Evolutionary conservation across 2,329 filamentous ascomycete genomes (phyloP).

Genomic region (Sporothrix curviconia): DNA sequence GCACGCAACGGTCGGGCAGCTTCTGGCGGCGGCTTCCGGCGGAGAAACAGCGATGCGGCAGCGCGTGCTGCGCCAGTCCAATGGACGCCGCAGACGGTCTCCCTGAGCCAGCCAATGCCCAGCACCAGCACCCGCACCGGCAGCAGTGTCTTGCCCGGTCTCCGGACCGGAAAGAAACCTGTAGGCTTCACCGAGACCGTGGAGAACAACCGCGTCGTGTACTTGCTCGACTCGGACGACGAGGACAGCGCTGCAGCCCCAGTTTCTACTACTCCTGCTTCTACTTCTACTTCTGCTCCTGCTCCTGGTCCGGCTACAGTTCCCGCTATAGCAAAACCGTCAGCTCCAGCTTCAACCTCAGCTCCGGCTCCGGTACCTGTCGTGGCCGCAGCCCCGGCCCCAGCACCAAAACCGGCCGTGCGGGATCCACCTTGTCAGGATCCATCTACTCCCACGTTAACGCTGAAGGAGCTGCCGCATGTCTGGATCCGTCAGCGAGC

Average conservation of each 20-base stretch:
- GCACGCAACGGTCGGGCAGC: too few species aligned
- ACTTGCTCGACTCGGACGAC: conserved; percentile 14
- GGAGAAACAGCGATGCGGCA: not conserved
- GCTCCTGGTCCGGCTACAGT: too few species aligned
- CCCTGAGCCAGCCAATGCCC: not conserved
- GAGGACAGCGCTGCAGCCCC: conserved; percentile 2
- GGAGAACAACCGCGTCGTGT: conserved; percentile 5
- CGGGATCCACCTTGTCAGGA: too few species aligned
- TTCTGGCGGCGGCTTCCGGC: not conserved
- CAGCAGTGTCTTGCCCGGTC: not conserved
- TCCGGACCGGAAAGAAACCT: not conserved
- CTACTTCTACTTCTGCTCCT: too few species aligned
- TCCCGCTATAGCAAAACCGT: too few species aligned
- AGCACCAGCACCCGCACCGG: not conserved
- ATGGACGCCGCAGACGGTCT: not conserved
- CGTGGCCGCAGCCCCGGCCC: not conserved
- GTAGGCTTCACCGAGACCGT: not conserved
- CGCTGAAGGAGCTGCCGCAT: too few species aligned
- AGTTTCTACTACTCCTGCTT: too few species aligned
- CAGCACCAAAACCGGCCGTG: too few species aligned
- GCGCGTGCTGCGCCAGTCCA: not conserved
- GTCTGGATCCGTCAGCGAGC: too few species aligned
- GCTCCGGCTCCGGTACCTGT: not conserved
- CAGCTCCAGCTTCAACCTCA: too few species aligned
- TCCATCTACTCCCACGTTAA: too few species aligned